phyloP scores from a whole-genome alignment of 768 basidiomycete genomes.

The Strobilomyces dryophilus region DNA sequence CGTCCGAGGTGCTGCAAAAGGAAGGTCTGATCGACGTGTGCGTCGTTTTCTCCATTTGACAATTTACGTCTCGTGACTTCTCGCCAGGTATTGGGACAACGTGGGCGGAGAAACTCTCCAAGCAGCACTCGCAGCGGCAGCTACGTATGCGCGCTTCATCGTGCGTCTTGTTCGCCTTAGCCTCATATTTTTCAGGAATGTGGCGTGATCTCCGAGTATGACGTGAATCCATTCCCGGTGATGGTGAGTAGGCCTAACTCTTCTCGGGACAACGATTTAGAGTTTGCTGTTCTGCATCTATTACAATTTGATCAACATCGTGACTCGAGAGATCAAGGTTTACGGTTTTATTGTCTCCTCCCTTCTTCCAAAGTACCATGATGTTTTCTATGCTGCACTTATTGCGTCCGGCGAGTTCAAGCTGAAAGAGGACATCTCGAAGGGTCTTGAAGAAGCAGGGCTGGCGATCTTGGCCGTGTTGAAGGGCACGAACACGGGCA shows the following conservation, averaged over 20 bases:
- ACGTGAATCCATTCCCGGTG: conserved; percentile 9
- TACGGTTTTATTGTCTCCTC: conserved; percentile 40
- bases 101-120: conserved; percentile 60
- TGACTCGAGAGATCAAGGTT: conserved; percentile 38
- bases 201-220: conserved; percentile 19
- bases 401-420: conserved; percentile 46
- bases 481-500: conserved; percentile 34
- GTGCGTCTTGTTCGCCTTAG: conserved; percentile 11
- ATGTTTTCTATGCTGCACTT: conserved; percentile 39
- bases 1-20: conserved; percentile 45
- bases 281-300: neutral
- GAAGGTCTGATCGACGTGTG: conserved; percentile 58
- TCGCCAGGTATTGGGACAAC: conserved; percentile 17
- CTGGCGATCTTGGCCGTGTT: conserved; percentile 37
- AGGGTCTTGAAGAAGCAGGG: conserved; percentile 40
- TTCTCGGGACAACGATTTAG: conserved; percentile 5
- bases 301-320: conserved; percentile 38
- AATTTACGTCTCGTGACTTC: neutral
- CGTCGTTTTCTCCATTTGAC: neutral
- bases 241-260: conserved; percentile 2
- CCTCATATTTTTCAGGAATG: conserved; percentile 28
- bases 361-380: conserved; percentile 31
- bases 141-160: conserved; percentile 45
- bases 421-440: conserved; percentile 41
- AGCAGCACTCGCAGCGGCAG: conserved; percentile 45